Percentiles rank a stretch among this genome's conserved stretches.
Evolutionary conservation across 306 rosid genomes (phyloP).

Genomic region (Cyamopsis tetragonoloba): DNA sequence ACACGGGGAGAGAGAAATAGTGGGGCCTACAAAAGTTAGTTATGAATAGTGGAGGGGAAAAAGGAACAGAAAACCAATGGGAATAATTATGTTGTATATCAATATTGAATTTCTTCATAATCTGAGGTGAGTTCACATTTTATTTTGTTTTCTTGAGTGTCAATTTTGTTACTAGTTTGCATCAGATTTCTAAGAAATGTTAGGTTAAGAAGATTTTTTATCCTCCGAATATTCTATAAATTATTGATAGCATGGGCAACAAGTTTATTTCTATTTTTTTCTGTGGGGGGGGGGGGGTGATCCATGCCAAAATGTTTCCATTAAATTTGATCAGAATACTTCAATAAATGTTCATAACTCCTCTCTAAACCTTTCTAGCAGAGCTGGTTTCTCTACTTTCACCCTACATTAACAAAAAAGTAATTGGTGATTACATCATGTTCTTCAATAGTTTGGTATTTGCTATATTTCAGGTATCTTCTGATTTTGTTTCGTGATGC

Average conservation of each 20-base stretch:
- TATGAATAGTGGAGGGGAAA: too few relatives aligned
- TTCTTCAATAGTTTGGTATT: slow-evolving; percentile 22
- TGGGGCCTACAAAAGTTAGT: too few relatives aligned
- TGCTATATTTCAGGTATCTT: slow-evolving; percentile 73
- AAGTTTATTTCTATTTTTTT: neutral
- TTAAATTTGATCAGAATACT: neutral
- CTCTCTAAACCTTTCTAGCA: neutral
- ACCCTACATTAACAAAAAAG: neutral
- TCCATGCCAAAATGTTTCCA: neutral
- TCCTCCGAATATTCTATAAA: slow-evolving; percentile 13
- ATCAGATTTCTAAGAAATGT: too few relatives aligned
- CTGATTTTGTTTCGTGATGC: slow-evolving; percentile 96
- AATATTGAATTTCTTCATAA: too few relatives aligned
- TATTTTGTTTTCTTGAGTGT: too few relatives aligned
- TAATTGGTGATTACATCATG: slow-evolving; percentile 18
- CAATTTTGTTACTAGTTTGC: too few relatives aligned
- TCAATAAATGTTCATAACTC: neutral
- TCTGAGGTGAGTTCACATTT: too few relatives aligned
- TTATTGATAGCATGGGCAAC: slow-evolving; percentile 8
- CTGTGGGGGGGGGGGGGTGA: neutral
- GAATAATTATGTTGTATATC: too few relatives aligned
- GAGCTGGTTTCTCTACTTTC: slow-evolving; percentile 14
- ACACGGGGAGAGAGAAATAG: too few relatives aligned
- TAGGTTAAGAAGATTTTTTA: slow-evolving; percentile 12
- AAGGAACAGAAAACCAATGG: too few relatives aligned